Evolutionary conservation across 495 filamentous ascomycete genomes (phyloP).

Genomic region (Diplogelasinospora grovesii): DNA sequence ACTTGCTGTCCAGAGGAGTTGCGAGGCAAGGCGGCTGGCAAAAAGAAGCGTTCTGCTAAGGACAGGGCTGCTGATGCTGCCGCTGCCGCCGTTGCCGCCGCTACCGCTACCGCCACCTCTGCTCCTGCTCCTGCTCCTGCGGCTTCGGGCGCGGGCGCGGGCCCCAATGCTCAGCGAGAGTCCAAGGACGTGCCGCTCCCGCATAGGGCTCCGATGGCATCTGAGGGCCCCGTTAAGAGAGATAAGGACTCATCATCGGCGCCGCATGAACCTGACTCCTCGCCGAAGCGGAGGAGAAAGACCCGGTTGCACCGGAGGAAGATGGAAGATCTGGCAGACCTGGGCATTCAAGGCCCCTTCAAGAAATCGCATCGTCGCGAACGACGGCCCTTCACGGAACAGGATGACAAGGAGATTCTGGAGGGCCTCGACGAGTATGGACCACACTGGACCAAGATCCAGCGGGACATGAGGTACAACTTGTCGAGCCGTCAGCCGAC

Average conservation of each 20-base stretch:
- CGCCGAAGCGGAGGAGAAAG: slow-evolving; percentile 29
- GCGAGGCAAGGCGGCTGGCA: slow-evolving; percentile 25
- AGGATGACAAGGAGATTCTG: slow-evolving; percentile 72
- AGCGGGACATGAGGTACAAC: slow-evolving; percentile 60
- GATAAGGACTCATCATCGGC: slow-evolving; percentile 1
- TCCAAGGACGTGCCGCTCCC: slow-evolving; percentile 33
- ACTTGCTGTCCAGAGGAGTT: slow-evolving; percentile 64
- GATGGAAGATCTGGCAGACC: slow-evolving; percentile 46
- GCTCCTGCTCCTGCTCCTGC: neutral
- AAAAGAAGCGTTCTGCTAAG: slow-evolving; percentile 18
- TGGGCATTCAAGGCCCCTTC: slow-evolving; percentile 51
- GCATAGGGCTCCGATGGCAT: slow-evolving; percentile 42
- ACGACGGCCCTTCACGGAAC: slow-evolving; percentile 58
- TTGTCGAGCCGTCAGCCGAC: slow-evolving; percentile 63
- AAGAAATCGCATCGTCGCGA: slow-evolving; percentile 48
- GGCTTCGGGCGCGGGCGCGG: slow-evolving; percentile 4
- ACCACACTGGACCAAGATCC: slow-evolving; percentile 74
- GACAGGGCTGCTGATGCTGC: neutral
- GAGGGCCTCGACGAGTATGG: slow-evolving; percentile 70
- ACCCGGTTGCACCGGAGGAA: slow-evolving; percentile 49
- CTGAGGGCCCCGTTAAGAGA: slow-evolving; percentile 22
- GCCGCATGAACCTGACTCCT: slow-evolving; percentile 9
- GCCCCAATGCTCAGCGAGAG: slow-evolving; percentile 19
- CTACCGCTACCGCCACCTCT: slow-evolving; percentile 6
- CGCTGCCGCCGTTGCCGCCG: no score